Percentiles rank a stretch among this genome's conserved stretches.
Conservation (phyloP, 495 filamentous ascomycete species). For the Penicillium arizonense region DNA sequence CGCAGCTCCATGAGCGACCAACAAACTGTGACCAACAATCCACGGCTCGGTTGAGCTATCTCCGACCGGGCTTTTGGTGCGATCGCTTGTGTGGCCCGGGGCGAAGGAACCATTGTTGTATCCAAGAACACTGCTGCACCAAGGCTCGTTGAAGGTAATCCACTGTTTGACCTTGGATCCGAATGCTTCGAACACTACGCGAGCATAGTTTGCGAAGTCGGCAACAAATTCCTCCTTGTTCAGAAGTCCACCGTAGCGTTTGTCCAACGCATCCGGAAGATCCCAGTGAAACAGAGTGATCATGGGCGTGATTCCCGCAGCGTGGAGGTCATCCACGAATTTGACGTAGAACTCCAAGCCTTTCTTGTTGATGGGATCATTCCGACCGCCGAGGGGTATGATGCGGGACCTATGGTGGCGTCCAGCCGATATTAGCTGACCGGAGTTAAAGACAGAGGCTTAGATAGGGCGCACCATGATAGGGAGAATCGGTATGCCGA, state of each 20-base stretch:
- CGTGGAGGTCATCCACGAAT: constrained; percentile 50
- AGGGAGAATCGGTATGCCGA: constrained; percentile 73
- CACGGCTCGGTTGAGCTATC: constrained; percentile 50
- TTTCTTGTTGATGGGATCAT: constrained; percentile 45
- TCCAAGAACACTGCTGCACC: constrained; percentile 50
- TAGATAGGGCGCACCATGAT: constrained; percentile 58
- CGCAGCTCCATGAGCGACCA: constrained; percentile 49
- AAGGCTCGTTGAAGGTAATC: constrained; percentile 59
- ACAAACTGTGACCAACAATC: constrained; percentile 49
- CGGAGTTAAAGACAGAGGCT: background rate
- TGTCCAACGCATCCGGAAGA: constrained; percentile 49
- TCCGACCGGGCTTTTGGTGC: constrained; percentile 45
- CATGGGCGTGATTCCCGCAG: constrained; percentile 48
- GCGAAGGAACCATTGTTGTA: constrained; percentile 53
- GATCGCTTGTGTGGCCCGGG: constrained; percentile 50
- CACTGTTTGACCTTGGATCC: constrained; percentile 52
- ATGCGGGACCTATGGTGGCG: constrained; percentile 56
- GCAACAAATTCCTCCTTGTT: constrained; percentile 52
- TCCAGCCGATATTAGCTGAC: background rate
- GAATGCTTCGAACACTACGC: constrained; percentile 43
- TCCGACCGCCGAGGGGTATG: constrained; percentile 57
- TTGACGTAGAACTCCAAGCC: constrained; percentile 49
- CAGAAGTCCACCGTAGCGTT: constrained; percentile 50
- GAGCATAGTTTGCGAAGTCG: constrained; percentile 51
- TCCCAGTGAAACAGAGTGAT: constrained; percentile 57